These are phyloP conservation scores for Aspergillus tamarii DNA, from an alignment of 2,329 filamentous ascomycete species.

Conservation along the genomic window DNA sequence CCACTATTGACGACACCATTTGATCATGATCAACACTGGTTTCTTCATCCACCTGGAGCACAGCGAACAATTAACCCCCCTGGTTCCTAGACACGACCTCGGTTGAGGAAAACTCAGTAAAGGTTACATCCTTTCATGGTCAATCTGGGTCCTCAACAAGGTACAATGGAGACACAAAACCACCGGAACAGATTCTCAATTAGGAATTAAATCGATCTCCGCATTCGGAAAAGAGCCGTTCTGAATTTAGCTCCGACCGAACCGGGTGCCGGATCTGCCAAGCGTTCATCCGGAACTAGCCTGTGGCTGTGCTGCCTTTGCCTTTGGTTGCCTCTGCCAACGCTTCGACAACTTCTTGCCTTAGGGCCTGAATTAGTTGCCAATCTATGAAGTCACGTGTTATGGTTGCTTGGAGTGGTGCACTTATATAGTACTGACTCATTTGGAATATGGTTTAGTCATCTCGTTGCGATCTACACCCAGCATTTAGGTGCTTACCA, in stretches of 20 bases:
- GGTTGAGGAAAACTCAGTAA: background rate
- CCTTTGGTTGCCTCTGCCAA: background rate
- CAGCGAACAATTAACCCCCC: background rate
- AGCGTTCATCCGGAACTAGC: background rate
- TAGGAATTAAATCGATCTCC: background rate
- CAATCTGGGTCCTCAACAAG: background rate
- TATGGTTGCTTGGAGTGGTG: no score
- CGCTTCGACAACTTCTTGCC: background rate
- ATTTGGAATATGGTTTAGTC: no score
- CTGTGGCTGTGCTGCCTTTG: background rate
- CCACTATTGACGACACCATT: conserved; percentile 4
- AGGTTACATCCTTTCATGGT: background rate
- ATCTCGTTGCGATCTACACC: no score
- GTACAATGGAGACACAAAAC: background rate
- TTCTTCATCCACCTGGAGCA: background rate
- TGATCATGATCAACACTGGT: background rate
- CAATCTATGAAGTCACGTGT: background rate
- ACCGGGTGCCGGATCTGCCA: background rate
- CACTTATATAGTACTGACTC: no score
- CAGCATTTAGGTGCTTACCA: no score
- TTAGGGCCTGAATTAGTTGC: background rate
- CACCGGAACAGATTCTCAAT: background rate
- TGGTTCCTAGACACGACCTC: conserved; percentile 2
- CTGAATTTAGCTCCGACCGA: background rate
- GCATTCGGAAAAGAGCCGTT: background rate